Base-by-base conservation (phyloP, 78 protist genomes). In the Isochrysis galbana region DNA sequence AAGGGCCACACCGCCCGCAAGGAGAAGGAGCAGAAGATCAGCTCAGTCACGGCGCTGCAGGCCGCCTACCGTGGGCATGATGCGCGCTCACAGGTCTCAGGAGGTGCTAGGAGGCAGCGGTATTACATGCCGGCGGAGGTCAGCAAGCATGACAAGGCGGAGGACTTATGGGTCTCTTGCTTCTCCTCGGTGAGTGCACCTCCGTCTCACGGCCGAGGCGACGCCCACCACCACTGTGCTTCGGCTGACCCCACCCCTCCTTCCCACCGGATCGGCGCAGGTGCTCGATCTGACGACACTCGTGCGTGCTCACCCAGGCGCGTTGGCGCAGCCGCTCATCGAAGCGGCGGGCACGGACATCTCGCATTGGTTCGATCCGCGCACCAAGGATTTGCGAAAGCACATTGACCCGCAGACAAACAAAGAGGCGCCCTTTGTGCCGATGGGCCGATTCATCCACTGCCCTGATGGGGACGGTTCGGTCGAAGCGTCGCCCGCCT, bases 311-410 rank as follows among this genome's bases (percentile, higher is more conserved):
- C 1, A 95, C 88, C 44, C 54, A 3, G 93, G 91, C 41, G 0
- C 0, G 19, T 72, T 87, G 11, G 48, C 70, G 51, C 42, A 90
- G 77, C 96, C 94, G 1, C 1, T 95, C 39, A 32, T 93, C 34
- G 91, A 45, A 17, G 26, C 7, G 26, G 97, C 97, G 26, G 97
- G 97, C 4, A 78, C 39, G 23, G 97, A 95, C 89, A 95, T 95
- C 72, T 47, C 96, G 25, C 95, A 96, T 83, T 96, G 97, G 97
- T 94, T 96, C 32, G 93, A 96, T 25, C 47, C 70, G 0, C 39
- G 29, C 32, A 91, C 91, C 22, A n/a, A 47, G 14, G 83, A 72
- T 22, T 90, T 72, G 38, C 1, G 25, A 61, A 42, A 90, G 42
- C 22, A 45, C 47, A 39, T 90, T 21, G 95, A 93, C 80, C 45